Base-by-base conservation (phyloP, 2,329 filamentous ascomycete genomes). In the Trichoderma afroharzianum region DNA sequence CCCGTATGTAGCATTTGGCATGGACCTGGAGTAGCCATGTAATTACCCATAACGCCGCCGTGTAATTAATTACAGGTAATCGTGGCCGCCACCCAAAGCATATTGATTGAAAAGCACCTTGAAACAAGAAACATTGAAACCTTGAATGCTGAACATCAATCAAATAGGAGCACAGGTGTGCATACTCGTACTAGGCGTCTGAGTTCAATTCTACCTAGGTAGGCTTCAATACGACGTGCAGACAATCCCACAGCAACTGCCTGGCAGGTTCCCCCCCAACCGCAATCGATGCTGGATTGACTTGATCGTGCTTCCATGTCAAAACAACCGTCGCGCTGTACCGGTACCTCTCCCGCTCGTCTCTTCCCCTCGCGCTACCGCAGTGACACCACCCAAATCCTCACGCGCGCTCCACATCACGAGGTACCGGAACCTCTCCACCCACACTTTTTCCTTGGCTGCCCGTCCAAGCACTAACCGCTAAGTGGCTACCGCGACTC, bases 371-470 rank as follows among this genome's bases (percentile, higher is more conserved):
- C 61, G 47, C 33, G 18, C 24, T 28, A 21, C 68, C 24, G 67
- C 67, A 43, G 26, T 15, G 15, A 26, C 24, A 58, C 53, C 63
- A 39, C 33, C 14, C 57, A 39, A 43, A 32, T 7, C 57, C 12
- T 43, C 58, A 68, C 70, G 58, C 63, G 43, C 12, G 70, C 55
- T 63, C 70, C 70, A 68, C 63, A 53, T 33, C 26, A 24, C 57
- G 30, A 71, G 63, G 70, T 71, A 71, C 70, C 63, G 70, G 43
- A 57, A 71, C 70, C 70, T 71, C 70, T n/a, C 70, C 69, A 71
- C 69, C 50, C 69, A 70, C 58, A 32, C 68, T 30, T 14, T 33
- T 47, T 36, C 33, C 53, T 30, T 33, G 57, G 55, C 30, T 64
- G 58, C 43, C 68, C 58, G 59, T 28, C 55, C 58, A 43, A 71